phyloP scores from a whole-genome alignment of 2,329 filamentous ascomycete genomes.

The Eurotiales sp. region DNA sequence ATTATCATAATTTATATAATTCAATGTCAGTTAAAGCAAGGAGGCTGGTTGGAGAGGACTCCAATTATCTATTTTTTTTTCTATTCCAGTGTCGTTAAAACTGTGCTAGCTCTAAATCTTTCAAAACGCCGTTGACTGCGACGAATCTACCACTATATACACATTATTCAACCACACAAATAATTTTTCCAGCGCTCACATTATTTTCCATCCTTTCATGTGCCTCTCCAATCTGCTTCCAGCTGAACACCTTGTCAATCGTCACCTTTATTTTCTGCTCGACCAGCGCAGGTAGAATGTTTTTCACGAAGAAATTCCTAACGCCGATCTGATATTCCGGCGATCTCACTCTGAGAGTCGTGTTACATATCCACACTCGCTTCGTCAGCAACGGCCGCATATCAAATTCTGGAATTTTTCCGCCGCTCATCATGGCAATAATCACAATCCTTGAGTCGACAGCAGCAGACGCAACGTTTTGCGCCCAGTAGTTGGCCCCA shows the following conservation, averaged over 20 bases:
- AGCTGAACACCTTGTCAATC: slow-evolving; percentile 1
- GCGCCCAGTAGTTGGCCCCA: slow-evolving; percentile 15
- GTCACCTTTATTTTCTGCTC: neutral
- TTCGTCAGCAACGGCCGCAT: slow-evolving; percentile 14
- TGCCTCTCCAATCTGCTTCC: slow-evolving; percentile 1
- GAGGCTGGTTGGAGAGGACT: too few species aligned
- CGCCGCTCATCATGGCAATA: slow-evolving; percentile 15
- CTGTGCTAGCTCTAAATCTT: too few species aligned
- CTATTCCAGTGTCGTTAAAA: too few species aligned
- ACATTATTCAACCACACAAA: slow-evolving; percentile 1
- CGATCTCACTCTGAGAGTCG: slow-evolving; percentile 7
- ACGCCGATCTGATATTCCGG: slow-evolving; percentile 1
- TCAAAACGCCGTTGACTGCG: too few species aligned
- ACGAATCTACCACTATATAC: neutral
- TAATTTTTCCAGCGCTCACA: slow-evolving; percentile 2
- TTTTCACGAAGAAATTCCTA: neutral
- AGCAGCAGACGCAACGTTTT: slow-evolving; percentile 11
- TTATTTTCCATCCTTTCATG: slow-evolving; percentile 3
- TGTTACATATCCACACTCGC: slow-evolving; percentile 12
- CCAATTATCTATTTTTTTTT: too few species aligned
- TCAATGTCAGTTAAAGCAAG: too few species aligned
- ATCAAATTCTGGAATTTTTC: slow-evolving; percentile 13
- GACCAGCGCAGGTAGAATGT: neutral
- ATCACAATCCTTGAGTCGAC: slow-evolving; percentile 13
- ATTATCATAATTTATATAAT: too few species aligned